Evolutionary conservation across 2,329 filamentous ascomycete genomes (phyloP), one percentile per base, ranked within the genome.

Genomic region (Diaporthe sp.): DNA sequence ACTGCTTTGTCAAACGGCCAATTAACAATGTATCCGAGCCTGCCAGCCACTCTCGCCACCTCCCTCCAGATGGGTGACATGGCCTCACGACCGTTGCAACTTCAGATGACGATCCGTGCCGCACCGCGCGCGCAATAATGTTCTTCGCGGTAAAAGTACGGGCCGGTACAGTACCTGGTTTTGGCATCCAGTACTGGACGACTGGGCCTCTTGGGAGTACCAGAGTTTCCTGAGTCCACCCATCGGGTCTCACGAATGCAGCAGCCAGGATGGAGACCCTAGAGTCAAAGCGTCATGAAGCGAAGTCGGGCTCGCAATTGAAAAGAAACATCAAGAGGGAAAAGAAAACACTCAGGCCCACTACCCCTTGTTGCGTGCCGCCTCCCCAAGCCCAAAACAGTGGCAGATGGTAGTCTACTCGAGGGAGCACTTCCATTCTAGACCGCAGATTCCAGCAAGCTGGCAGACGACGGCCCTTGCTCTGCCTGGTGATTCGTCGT

Each of bases 221-320:
- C 47, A 40, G 47, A 54, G 64, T 33, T 33, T 45, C 19, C 33
- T 54, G 64, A 68, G 54, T 52, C 47, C 64, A 68, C 64, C 30
- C 64, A 40, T 40, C 64, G 33, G 47, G 64, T 68, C 64, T 68
- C 47, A 40, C 64, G 45, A 68, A 54, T 68, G 64, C 64, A 40
- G 33, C 64, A 54, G 13, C 47, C 47, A 68, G 64, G 47, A 68
- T 54, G 47, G 64, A 68, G 47, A 68, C 64, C 64, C 64, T 47
- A 54, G 64, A 68, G 64, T 68, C 64, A 68, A 40, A 54, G 45
- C 64, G 64, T 52, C 33, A 54, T 22, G 47, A 68, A 52, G 64
- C 64, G 64, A 54, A 30, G 17, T 22, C 33, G 64, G 22, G 45
- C 45, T 54, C 9, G 47, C 64, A 38, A 13, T 54, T 22, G 22